Conservation (phyloP, 2,329 filamentous ascomycete species). For the Cladosporium sp. region DNA sequence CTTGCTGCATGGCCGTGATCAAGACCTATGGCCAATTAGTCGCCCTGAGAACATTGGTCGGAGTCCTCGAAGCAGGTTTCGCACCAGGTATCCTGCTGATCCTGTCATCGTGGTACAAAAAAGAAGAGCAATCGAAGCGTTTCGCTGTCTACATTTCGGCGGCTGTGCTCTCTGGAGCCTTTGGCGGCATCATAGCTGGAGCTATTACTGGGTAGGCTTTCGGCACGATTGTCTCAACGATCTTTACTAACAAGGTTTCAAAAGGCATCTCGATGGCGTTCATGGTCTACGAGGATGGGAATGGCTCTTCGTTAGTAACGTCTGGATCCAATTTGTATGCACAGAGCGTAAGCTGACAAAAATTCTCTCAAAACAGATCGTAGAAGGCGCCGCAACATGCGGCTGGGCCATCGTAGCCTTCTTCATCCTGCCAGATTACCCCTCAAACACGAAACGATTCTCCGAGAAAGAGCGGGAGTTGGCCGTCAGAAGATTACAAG, state of each 20-base stretch:
- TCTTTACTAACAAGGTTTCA: background rate
- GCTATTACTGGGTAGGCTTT: constrained; percentile 25
- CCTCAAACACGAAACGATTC: constrained; percentile 42
- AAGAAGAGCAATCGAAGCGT: constrained; percentile 53
- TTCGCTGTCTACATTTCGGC: constrained; percentile 57
- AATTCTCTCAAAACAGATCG: constrained; percentile 16
- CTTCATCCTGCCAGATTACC: constrained; percentile 50
- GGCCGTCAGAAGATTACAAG: constrained; percentile 43
- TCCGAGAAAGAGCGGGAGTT: constrained; percentile 40
- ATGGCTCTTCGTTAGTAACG: constrained; percentile 37
- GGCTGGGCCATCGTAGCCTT: constrained; percentile 39
- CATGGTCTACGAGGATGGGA: constrained; percentile 39
- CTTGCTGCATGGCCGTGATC: constrained; percentile 48
- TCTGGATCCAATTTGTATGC: background rate
- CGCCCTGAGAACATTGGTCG: constrained; percentile 52
- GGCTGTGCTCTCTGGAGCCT: constrained; percentile 53
- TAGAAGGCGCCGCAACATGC: constrained; percentile 42
- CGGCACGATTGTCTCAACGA: background rate
- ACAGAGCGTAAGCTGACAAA: background rate
- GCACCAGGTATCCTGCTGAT: constrained; percentile 53
- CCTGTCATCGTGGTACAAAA: constrained; percentile 58
- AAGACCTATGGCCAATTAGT: constrained; percentile 47
- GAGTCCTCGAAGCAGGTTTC: constrained; percentile 53
- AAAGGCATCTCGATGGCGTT: constrained; percentile 32
- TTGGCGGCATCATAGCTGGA: constrained; percentile 40